Conservation (phyloP, 1,284 basidiomycete genomes). For the Fomitopsis palustris region DNA sequence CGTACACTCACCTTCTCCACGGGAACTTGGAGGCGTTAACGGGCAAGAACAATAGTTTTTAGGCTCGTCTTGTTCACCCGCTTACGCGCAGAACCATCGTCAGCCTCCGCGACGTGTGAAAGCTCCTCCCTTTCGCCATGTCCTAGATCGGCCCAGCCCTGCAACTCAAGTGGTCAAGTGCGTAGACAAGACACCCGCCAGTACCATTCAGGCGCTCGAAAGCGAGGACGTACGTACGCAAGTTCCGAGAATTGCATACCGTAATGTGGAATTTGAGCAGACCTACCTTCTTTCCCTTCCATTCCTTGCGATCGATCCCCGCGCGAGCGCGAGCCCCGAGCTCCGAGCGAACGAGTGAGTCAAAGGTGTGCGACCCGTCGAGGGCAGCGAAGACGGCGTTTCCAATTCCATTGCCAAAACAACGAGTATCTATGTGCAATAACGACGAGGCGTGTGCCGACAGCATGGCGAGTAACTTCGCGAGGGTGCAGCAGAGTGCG, state of each 20-base stretch:
- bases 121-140: not conserved
- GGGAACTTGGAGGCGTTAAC: not conserved
- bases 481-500: not conserved
- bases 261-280: too few relatives aligned
- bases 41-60: not conserved
- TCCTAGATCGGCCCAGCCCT: not conserved
- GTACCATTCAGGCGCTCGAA: too few relatives aligned
- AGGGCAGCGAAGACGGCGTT: not conserved
- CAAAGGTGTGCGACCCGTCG: too few relatives aligned
- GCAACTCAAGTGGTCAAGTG: too few relatives aligned
- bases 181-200: too few relatives aligned
- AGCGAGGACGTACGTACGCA: too few relatives aligned
- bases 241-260: too few relatives aligned
- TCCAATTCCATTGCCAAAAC: too few relatives aligned
- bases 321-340: too few relatives aligned
- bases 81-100: not conserved
- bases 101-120: not conserved
- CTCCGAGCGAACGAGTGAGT: not conserved
- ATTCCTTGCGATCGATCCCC: too few relatives aligned
- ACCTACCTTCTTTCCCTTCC: too few relatives aligned
- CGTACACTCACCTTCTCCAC: not conserved
- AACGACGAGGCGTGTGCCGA: not conserved
- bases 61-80: not conserved
- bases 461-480: not conserved
- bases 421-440: not conserved